phyloP scores from a whole-genome alignment of 495 filamentous ascomycete species.

The Penicillium herquei region DNA sequence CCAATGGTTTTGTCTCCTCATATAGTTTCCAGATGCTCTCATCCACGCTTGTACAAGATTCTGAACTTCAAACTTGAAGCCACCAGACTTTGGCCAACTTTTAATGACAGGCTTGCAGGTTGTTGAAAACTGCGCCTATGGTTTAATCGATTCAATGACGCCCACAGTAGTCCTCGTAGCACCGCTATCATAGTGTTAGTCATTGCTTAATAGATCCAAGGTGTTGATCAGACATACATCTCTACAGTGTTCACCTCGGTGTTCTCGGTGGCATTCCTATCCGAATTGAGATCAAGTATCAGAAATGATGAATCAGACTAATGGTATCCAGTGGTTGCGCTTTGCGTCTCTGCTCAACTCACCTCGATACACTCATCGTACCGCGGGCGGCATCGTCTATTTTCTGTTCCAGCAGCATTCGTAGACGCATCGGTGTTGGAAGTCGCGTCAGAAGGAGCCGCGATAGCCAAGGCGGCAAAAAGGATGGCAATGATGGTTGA shows the following conservation, averaged over 20 bases:
- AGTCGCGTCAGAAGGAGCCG: not conserved
- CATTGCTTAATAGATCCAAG: not conserved
- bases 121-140: not conserved
- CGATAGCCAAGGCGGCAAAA: conserved; percentile 7
- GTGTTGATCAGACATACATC: not conserved
- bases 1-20: no score
- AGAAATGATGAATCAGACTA: not conserved
- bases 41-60: no score
- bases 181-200: not conserved
- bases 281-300: not conserved
- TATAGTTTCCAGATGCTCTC: not conserved
- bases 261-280: not conserved
- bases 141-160: no score
- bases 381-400: not conserved
- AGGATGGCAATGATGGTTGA: not conserved
- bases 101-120: not conserved
- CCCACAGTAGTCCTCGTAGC: not conserved
- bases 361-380: conserved; percentile 7
- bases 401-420: not conserved
- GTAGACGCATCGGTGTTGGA: not conserved
- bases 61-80: not conserved
- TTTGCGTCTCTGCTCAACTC: not conserved
- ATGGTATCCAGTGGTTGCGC: not conserved
- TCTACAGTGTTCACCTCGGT: not conserved
- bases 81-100: not conserved